Percentiles rank a stretch among this genome's conserved stretches.
Conservation (phyloP, 768 basidiomycete genomes). For the Thelephora aurantiotincta region DNA sequence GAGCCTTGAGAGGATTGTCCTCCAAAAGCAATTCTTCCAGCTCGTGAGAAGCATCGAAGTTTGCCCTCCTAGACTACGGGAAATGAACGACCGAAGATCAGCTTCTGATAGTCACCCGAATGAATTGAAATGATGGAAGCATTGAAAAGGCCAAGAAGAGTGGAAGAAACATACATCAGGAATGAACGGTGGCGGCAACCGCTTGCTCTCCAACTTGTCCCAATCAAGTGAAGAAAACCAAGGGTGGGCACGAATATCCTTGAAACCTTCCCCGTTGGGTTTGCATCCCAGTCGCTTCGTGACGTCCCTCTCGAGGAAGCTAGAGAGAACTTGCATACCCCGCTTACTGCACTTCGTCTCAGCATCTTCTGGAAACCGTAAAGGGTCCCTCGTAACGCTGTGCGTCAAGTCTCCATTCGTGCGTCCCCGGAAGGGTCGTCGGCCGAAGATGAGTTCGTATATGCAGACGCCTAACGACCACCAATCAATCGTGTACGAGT, state of each 20-base stretch:
- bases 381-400: constrained; percentile 76
- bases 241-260: constrained; percentile 62
- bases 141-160: not conserved
- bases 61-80: constrained; percentile 88
- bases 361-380: constrained; percentile 86
- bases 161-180: constrained; percentile 53
- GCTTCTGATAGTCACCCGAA: constrained; percentile 1
- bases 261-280: constrained; percentile 62
- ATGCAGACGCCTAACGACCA: constrained; percentile 93
- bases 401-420: constrained; percentile 89
- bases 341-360: constrained; percentile 61
- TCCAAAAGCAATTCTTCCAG: constrained; percentile 91
- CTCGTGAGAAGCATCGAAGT: constrained; percentile 98
- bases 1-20: constrained; percentile 93
- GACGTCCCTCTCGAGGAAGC: constrained; percentile 85
- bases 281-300: constrained; percentile 72
- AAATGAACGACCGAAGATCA: constrained; percentile 5
- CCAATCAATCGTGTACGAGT: constrained; percentile 91
- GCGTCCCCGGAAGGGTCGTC: constrained; percentile 84
- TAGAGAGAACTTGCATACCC: constrained; percentile 56
- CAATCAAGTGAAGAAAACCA: constrained; percentile 92
- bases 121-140: constrained; percentile 4
- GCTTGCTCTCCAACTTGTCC: constrained; percentile 70
- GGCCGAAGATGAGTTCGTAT: constrained; percentile 85
- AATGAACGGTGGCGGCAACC: constrained; percentile 66